Evolutionary conservation across 306 rosid genomes (phyloP).

Genomic region (Medicago arabica): DNA sequence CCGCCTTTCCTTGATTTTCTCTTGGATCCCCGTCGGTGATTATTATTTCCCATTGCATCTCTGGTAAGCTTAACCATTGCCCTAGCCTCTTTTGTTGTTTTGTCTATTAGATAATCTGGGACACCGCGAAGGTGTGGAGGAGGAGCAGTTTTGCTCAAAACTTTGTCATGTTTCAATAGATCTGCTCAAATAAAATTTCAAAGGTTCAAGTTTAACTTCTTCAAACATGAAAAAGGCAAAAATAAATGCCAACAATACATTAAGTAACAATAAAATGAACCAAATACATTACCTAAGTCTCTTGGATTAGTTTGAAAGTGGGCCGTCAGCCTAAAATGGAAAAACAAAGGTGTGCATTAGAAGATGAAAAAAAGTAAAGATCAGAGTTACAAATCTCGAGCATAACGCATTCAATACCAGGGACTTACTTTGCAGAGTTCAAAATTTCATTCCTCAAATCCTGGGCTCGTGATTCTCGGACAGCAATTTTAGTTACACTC

Average conservation of each 20-base stretch:
- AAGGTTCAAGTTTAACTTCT: constrained; percentile 29
- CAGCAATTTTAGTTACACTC: constrained; percentile 87
- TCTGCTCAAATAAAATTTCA: constrained; percentile 58
- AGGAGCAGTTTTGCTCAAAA: constrained; percentile 88
- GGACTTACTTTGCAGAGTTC: constrained; percentile 88
- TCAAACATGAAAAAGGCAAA: background rate
- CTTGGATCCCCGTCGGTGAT: constrained; percentile 52
- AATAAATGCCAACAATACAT: background rate
- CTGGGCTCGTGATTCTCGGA: constrained; percentile 86
- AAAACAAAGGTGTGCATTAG: constrained; percentile 42
- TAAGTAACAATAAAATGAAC: constrained; percentile 33
- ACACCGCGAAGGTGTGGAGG: constrained; percentile 82
- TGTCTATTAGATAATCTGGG: constrained; percentile 83
- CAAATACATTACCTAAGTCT: constrained; percentile 67
- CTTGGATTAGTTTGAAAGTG: constrained; percentile 77
- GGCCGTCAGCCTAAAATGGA: constrained; percentile 69
- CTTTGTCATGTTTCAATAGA: constrained; percentile 90
- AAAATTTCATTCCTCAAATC: constrained; percentile 95
- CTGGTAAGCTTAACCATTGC: constrained; percentile 71
- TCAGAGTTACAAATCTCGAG: constrained; percentile 11
- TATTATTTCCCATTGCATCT: constrained; percentile 70
- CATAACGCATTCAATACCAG: background rate
- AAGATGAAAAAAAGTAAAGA: constrained; percentile 18
- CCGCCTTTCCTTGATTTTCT: constrained; percentile 55
- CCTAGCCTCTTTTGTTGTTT: constrained; percentile 82